Base-by-base conservation (phyloP, 2,329 filamentous ascomycete genomes). In the Diaporthe sp. region DNA sequence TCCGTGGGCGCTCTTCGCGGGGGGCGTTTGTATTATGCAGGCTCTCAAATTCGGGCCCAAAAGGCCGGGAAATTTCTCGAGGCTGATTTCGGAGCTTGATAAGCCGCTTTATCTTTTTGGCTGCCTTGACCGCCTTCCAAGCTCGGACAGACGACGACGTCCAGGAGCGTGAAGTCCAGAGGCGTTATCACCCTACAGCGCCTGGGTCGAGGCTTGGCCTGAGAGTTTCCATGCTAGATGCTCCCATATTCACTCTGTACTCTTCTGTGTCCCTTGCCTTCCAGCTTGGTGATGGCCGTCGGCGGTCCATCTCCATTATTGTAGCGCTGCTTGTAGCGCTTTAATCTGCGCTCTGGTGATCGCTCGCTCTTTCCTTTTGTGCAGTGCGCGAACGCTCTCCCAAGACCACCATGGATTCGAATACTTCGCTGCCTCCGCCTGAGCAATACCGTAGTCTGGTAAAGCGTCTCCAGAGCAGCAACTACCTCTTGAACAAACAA, bases 401-500 rank as follows among this genome's bases (percentile, higher is more conserved):
- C 8, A 25, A 68, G 63, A 47, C 63, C 72, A 74, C 25, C 74
- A 79, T 79, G 77, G 44, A 73, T 68, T 68, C 63, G 42, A 66
- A 51, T 17, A 51, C 30, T 27, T 72, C 74, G n/a, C 47, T 74
- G 61, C 74, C 74, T 70, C 77, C 83, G 65, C 80, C 80, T 73
- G 79, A 81, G 39, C 88, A 91, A 72, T 84, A 88, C 74, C 81
- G 83, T 75, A 77, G 80, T 59, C 83, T 91, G 68, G 81, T 86
- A 58, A 82, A 86, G 75, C 83, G 87, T 75, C 50, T 75, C 42
- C 53, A 47, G 53, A 69, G 68, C 61, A 82, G 82, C 56, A 85
- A 82, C 47, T 77, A 83, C 17, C 82, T 91, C 30, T 83, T 90
- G 39, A 91, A 91, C 79, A 84, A 86, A 27, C 92, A 96, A 79